Conservation (phyloP, 192 early-diverging fungal genomes). For the Ambispora gerdemannii region DNA sequence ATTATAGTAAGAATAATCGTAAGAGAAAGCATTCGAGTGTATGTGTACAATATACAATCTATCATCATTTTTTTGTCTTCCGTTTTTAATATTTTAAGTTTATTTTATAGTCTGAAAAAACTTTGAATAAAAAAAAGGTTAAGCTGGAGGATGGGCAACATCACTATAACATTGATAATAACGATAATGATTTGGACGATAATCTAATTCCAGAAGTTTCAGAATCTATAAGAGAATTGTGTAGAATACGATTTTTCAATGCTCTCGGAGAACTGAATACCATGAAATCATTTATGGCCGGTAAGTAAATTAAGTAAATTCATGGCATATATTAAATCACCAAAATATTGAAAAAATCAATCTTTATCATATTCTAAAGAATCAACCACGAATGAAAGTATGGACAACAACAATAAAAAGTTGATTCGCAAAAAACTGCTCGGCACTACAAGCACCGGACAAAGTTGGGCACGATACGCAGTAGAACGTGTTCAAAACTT, state of each 20-base stretch:
- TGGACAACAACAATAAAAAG: constrained; percentile 42
- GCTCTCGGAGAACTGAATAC: constrained; percentile 69
- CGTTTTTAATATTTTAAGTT: background rate
- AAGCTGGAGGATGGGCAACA: background rate
- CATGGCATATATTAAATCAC: too few relatives aligned
- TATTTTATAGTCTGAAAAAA: background rate
- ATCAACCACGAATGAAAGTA: constrained; percentile 32
- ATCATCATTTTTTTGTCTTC: background rate
- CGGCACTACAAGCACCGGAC: constrained; percentile 56
- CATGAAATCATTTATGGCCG: constrained; percentile 42
- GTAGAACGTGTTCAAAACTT: constrained; percentile 48
- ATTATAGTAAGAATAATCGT: constrained; percentile 16
- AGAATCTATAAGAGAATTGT: constrained; percentile 53
- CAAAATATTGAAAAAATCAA: too few relatives aligned
- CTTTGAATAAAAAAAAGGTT: constrained; percentile 1
- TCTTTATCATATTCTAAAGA: background rate
- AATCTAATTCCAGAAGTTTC: constrained; percentile 57
- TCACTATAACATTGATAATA: background rate
- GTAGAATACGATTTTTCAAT: constrained; percentile 57
- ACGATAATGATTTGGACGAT: background rate
- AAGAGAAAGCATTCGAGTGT: constrained; percentile 44
- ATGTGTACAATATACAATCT: background rate
- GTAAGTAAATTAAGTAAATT: constrained; percentile 6
- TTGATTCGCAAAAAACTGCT: too few relatives aligned
- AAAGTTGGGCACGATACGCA: constrained; percentile 59